phyloP scores from a whole-genome alignment of 1,139 yeast species.

The Pichia sp. region DNA sequence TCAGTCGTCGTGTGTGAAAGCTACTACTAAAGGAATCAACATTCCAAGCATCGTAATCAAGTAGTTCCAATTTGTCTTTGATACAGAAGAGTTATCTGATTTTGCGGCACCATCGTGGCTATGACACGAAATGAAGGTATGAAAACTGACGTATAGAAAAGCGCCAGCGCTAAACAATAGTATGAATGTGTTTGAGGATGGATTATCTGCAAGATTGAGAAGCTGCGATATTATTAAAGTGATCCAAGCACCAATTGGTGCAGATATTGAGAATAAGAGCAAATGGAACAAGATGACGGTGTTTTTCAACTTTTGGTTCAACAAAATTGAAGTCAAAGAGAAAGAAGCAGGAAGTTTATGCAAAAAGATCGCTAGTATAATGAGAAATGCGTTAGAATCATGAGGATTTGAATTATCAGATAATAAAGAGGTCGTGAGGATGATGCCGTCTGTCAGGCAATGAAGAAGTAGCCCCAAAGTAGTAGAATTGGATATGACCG shows the following conservation, averaged over 20 bases:
- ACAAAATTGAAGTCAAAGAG: conserved; percentile 56
- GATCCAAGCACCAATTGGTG: conserved; percentile 43
- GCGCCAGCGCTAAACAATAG: conserved; percentile 65
- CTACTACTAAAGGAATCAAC: conserved; percentile 26
- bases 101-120: conserved; percentile 26
- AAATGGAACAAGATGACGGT: conserved; percentile 38
- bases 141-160: conserved; percentile 64
- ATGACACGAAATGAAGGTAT: conserved; percentile 41
- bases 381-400: conserved; percentile 37
- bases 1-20: conserved; percentile 24
- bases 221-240: conserved; percentile 34
- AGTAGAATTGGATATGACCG: conserved; percentile 35
- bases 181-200: conserved; percentile 25
- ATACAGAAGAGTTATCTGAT: not conserved
- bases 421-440: conserved; percentile 49
- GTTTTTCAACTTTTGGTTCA: conserved; percentile 31
- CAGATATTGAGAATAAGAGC: conserved; percentile 37
- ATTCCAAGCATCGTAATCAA: conserved; percentile 21
- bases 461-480: conserved; percentile 65
- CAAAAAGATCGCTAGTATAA: conserved; percentile 55
- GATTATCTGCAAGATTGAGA: conserved; percentile 14
- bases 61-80: conserved; percentile 6
- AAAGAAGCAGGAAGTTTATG: conserved; percentile 78
- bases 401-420: conserved; percentile 5
- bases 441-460: conserved; percentile 68